A percentile compares a stretch with the other conserved stretches of the same genome.
Evolutionary conservation across 345 rosid genomes (phyloP).

Genomic region (Rhizophora apiculata): DNA sequence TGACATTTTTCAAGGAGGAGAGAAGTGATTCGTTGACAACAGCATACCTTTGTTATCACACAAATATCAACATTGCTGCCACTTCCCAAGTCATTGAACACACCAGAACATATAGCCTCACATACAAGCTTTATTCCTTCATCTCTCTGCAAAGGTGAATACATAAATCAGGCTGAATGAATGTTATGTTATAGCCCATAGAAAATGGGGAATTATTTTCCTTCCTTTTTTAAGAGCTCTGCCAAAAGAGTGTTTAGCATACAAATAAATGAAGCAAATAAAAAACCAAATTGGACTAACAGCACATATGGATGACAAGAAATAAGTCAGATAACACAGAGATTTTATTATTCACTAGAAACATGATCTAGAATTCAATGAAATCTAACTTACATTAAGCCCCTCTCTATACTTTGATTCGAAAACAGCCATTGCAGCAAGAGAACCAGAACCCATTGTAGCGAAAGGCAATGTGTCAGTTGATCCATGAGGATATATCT

Average conservation of each 20-base stretch:
- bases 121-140: conserved; percentile 70
- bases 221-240: not conserved
- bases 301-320: not conserved
- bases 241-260: not conserved
- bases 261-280: not conserved
- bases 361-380: not conserved
- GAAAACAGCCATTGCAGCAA: conserved; percentile 81
- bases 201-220: not conserved
- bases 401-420: conserved; percentile 82
- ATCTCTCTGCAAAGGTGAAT: conserved; percentile 45
- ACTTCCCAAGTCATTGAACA: conserved; percentile 58
- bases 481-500: conserved; percentile 90
- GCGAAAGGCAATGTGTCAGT: conserved; percentile 86
- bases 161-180: not conserved
- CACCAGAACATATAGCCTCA: conserved; percentile 69
- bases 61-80: conserved; percentile 92
- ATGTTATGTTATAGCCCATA: no score
- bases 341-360: conserved; percentile 6
- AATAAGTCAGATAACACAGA: not conserved
- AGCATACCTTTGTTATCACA: conserved; percentile 72
- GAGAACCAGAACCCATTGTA: conserved; percentile 91
- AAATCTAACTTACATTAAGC: conserved; percentile 54
- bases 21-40: conserved; percentile 6
- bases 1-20: not conserved
- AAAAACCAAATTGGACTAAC: not conserved